phyloP scores from a whole-genome alignment of 352 stramenopile species.

The Bremia lactucae region DNA sequence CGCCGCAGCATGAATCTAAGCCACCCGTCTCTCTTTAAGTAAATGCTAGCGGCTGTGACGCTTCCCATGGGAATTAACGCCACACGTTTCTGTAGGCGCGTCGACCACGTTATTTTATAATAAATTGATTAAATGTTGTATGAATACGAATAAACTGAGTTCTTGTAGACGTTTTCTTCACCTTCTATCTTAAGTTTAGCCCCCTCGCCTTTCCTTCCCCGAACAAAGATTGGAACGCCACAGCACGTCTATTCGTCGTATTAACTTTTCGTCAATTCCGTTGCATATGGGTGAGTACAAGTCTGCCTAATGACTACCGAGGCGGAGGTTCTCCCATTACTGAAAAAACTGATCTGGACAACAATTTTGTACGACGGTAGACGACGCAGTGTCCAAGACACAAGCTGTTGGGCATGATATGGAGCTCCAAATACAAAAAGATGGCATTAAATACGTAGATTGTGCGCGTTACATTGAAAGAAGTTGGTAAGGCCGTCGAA shows the following conservation, averaged over 20 bases:
- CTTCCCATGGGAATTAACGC: slow-evolving; percentile 3
- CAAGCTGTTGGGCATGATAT: slow-evolving; percentile 6
- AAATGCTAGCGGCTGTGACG: not conserved
- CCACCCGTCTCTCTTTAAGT: slow-evolving; percentile 44
- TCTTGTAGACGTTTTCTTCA: too few species aligned
- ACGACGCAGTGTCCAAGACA: slow-evolving; percentile 8
- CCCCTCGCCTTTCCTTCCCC: too few species aligned
- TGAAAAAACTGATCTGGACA: slow-evolving; percentile 20
- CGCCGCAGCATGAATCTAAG: slow-evolving; percentile 55
- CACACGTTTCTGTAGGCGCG: slow-evolving; percentile 7
- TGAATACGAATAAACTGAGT: too few species aligned
- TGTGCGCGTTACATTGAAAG: slow-evolving; percentile 18
- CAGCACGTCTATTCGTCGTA: too few species aligned
- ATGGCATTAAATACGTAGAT: slow-evolving; percentile 21
- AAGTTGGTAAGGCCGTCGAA: slow-evolving; percentile 26
- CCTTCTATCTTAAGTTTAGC: too few species aligned
- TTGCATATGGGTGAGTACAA: slow-evolving; percentile 10
- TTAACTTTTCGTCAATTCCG: too few species aligned
- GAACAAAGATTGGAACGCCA: too few species aligned
- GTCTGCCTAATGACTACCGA: slow-evolving; percentile 13
- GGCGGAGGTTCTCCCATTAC: slow-evolving; percentile 7
- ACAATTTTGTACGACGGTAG: slow-evolving; percentile 22
- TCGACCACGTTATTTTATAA: too few species aligned
- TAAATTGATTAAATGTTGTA: too few species aligned
- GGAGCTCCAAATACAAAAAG: slow-evolving; percentile 29